Evolutionary conservation across 1,284 basidiomycete species (phyloP).

Genomic region (Microstroma glucosiphilum): DNA sequence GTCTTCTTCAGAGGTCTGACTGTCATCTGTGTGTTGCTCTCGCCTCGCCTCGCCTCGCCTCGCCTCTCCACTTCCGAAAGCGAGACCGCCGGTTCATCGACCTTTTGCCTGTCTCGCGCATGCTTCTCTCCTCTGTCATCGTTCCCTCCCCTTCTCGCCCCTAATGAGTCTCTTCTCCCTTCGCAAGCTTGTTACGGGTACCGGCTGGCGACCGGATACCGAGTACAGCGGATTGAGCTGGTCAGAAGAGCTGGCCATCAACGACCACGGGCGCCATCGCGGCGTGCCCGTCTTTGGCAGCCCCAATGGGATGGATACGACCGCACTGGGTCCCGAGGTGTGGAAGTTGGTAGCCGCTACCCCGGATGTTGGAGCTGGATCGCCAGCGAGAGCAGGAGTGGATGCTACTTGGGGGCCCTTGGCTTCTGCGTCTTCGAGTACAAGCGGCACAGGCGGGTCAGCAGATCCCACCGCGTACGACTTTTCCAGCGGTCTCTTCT

Average conservation of each 20-base stretch:
- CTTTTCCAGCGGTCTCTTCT: not conserved
- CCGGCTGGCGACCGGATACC: constrained; percentile 5
- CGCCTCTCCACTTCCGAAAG: too few species aligned
- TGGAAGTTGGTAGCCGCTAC: not conserved
- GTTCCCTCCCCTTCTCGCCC: too few species aligned
- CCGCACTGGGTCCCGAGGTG: not conserved
- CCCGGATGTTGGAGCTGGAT: not conserved
- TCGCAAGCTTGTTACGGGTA: not conserved
- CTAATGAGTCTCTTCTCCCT: too few species aligned
- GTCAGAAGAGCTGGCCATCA: not conserved
- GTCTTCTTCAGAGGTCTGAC: too few species aligned
- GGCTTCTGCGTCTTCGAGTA: not conserved
- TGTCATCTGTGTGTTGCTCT: too few species aligned
- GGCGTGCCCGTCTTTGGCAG: not conserved
- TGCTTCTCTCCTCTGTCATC: too few species aligned
- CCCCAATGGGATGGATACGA: not conserved
- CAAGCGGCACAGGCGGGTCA: not conserved
- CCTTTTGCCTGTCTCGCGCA: too few species aligned
- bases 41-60: too few species aligned
- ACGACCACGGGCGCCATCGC: not conserved
- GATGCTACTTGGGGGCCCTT: not conserved
- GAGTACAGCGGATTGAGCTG: not conserved
- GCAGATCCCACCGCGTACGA: not conserved
- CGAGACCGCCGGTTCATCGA: too few species aligned
- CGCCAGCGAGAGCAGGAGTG: not conserved